Percentiles rank a stretch among this genome's conserved stretches.
phyloP scores from a whole-genome alignment of 768 basidiomycete genomes.

The Hebeloma cylindrosporum region DNA sequence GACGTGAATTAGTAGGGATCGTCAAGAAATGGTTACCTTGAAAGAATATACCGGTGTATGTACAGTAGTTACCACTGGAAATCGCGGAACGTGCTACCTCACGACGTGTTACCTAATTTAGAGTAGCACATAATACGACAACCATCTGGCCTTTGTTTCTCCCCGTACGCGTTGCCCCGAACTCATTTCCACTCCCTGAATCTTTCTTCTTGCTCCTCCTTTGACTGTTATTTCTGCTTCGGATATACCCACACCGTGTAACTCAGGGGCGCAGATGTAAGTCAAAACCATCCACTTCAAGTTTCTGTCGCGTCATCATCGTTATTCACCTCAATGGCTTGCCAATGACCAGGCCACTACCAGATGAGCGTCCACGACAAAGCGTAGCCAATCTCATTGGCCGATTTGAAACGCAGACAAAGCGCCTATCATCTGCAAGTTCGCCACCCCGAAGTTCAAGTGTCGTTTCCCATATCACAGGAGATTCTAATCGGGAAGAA shows the following conservation, averaged over 20 bases:
- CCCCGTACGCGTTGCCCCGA: conserved; percentile 9
- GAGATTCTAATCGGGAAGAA: conserved; percentile 68
- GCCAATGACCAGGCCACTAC: conserved; percentile 62
- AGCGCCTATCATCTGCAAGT: conserved; percentile 48
- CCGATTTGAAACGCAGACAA: conserved; percentile 80
- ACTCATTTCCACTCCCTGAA: conserved; percentile 13
- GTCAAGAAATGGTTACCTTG: conserved; percentile 38
- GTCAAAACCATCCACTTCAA: conserved; percentile 13
- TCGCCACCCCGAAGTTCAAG: conserved; percentile 61
- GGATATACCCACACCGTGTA: not conserved
- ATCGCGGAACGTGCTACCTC: conserved; percentile 4
- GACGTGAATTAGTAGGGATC: conserved; percentile 24
- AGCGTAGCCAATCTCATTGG: conserved; percentile 92
- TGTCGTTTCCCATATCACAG: conserved; percentile 60
- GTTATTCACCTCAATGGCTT: conserved; percentile 18
- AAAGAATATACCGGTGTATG: conserved; percentile 11
- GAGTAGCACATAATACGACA: too few species aligned
- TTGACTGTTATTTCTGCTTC: not conserved
- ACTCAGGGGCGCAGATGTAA: conserved; percentile 33
- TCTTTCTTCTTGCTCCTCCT: not conserved
- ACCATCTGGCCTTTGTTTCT: conserved; percentile 14
- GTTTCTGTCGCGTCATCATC: conserved; percentile 19
- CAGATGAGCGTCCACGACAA: conserved; percentile 84
- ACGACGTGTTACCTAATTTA: conserved; percentile 23
- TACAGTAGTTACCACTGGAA: not conserved